Evolutionary conservation across 345 rosid genomes (phyloP).

Genomic region (Hibiscus syriacus): DNA sequence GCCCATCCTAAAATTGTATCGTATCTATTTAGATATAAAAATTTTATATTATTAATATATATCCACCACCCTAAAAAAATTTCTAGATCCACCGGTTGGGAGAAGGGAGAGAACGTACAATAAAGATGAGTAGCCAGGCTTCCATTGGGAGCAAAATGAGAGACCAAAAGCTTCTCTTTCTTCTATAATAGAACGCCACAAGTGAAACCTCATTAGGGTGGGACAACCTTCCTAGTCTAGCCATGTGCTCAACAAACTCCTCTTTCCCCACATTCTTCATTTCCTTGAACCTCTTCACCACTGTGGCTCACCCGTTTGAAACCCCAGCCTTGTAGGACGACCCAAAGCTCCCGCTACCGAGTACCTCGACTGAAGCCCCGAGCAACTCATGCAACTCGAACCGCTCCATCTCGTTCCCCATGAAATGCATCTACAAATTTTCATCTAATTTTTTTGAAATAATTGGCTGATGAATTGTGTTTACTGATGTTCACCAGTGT

Average conservation of each 20-base stretch:
- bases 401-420: constrained; percentile 38
- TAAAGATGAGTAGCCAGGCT: constrained; percentile 84
- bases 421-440: constrained; percentile 42
- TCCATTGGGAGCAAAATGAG: constrained; percentile 52
- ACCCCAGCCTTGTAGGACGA: constrained; percentile 76
- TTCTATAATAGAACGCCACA: constrained; percentile 56
- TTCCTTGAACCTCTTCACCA: constrained; percentile 68
- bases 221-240: constrained; percentile 50
- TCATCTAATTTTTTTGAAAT: too few species aligned
- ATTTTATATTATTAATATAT: too few species aligned
- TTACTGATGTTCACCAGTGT: too few species aligned
- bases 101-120: constrained; percentile 23
- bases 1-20: too few species aligned
- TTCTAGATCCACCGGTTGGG: too few species aligned
- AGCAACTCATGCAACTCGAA: constrained; percentile 76
- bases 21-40: too few species aligned
- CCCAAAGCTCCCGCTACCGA: constrained; percentile 75
- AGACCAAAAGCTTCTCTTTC: constrained; percentile 79
- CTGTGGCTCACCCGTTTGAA: constrained; percentile 46
- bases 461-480: too few species aligned
- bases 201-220: constrained; percentile 72
- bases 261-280: constrained; percentile 51
- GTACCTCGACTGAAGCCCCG: constrained; percentile 67
- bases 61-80: too few species aligned
- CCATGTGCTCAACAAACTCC: constrained; percentile 67